phyloP scores from a whole-genome alignment of 441 rosid genomes.

The Gossypium trilobum region DNA sequence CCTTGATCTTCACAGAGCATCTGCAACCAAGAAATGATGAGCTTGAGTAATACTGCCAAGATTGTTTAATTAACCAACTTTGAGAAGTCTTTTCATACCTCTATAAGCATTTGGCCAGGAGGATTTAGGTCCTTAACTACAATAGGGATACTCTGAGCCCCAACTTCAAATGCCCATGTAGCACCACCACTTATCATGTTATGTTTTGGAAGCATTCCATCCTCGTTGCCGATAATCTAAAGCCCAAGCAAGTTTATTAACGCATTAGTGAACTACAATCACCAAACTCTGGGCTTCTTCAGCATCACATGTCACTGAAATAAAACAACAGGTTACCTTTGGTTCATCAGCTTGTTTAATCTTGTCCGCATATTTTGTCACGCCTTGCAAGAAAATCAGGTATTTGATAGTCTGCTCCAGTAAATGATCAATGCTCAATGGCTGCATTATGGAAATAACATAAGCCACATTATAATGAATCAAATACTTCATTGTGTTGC shows the following conservation, averaged over 20 bases:
- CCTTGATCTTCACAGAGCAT: slow-evolving; percentile 72
- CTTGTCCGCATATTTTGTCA: slow-evolving; percentile 65
- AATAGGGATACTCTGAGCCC: slow-evolving; percentile 58
- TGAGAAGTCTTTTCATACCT: slow-evolving; percentile 32
- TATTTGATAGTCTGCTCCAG: slow-evolving; percentile 74
- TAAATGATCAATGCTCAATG: slow-evolving; percentile 78
- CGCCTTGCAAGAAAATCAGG: slow-evolving; percentile 81
- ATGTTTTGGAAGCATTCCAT: slow-evolving; percentile 31
- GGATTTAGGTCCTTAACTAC: slow-evolving; percentile 69
- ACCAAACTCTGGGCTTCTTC: not conserved
- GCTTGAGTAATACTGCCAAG: not conserved
- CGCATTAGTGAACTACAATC: slow-evolving; percentile 6
- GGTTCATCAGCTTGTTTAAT: slow-evolving; percentile 54
- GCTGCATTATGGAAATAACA: slow-evolving; percentile 24
- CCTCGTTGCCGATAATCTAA: slow-evolving; percentile 40
- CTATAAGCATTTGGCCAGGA: slow-evolving; percentile 78
- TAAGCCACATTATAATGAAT: not conserved
- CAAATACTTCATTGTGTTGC: not conserved
- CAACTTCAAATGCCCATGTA: slow-evolving; percentile 84
- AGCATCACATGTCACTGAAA: not conserved
- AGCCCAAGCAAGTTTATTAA: slow-evolving; percentile 15
- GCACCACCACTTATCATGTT: slow-evolving; percentile 31
- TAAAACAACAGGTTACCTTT: slow-evolving; percentile 38
- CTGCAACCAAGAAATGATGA: slow-evolving; percentile 24
- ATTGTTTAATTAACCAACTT: not conserved